Base-by-base conservation (phyloP, 768 basidiomycete species). In the Amanita phalloides region DNA sequence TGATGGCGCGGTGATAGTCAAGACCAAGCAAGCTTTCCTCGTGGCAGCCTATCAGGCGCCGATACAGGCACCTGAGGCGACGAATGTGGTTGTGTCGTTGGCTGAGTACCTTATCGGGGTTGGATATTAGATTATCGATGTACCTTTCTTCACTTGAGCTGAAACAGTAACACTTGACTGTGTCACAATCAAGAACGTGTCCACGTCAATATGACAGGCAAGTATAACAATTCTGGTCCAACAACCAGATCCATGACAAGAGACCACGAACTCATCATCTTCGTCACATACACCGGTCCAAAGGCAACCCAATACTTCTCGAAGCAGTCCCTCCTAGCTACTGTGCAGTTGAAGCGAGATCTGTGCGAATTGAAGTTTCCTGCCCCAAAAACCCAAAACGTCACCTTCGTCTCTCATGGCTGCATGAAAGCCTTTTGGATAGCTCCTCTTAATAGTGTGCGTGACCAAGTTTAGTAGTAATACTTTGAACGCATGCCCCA, bases 1-100 rank as follows among this genome's bases (percentile, higher is more conserved):
- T 20, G 80, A 89, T 63, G 93, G 94, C 1, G 78, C 72, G 35
- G 64, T 82, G 55, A 60, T 92, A 53, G 82, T 87, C 44, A 87
- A 86, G 73, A 94, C 90, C 14, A 84, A 76, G 55, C 85, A 88
- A 61, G 90, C 89, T n/a, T 70, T 95, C 51, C 72, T 97, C 48
- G 81, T 96, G 20, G 78, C 80, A 4, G 82, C 84, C 61, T 97
- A 95, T 66, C 54, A 54, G 0, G 69, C 73, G 4, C 90, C 90
- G 0, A 61, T 64, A 37, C 84, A 86, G 62, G 82, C 81, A 2
- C 58, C 69, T 13, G 92, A 94, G 63, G 72, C 77, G 14, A 84
- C 79, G 20, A 61, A 74, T 13, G 56, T 87, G 35, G 86, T 86
- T 37, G 81, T 86, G 65, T 61, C 59, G 4, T 69, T 94, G 21